A percentile compares a stretch with the other conserved stretches of the same genome.
phyloP scores from a whole-genome alignment of 352 stramenopile species.

The Globisporangium alternatum region DNA sequence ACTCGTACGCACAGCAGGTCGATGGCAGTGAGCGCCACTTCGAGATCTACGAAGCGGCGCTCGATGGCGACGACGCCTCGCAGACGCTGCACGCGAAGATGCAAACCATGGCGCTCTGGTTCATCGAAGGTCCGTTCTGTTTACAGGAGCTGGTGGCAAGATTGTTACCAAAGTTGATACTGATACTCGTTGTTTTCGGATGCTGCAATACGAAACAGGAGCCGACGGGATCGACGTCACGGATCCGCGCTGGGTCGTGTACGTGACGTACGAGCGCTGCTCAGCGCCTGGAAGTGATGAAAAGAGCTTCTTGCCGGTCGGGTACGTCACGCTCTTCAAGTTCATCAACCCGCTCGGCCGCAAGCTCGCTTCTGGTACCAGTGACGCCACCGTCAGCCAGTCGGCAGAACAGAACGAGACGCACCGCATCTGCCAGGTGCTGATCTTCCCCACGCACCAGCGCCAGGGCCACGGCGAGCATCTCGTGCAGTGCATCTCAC shows the following conservation, averaged over 20 bases:
- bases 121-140: conserved; percentile 64
- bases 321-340: conserved; percentile 82
- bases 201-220: conserved; percentile 23
- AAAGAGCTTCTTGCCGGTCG: conserved; percentile 37
- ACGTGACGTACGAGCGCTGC: conserved; percentile 68
- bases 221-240: conserved; percentile 70
- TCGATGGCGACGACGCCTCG: conserved; percentile 51
- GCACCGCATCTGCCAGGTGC: conserved; percentile 79
- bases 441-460: conserved; percentile 78
- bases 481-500: conserved; percentile 66
- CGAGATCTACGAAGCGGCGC: conserved; percentile 63
- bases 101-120: conserved; percentile 76
- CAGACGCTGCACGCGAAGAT: conserved; percentile 62
- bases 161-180: not conserved
- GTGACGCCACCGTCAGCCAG: not conserved
- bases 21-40: conserved; percentile 33
- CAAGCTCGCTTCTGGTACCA: conserved; percentile 23
- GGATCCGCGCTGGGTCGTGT: conserved; percentile 75
- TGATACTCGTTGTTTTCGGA: not conserved
- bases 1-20: conserved; percentile 32
- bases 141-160: not conserved
- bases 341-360: conserved; percentile 75
- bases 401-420: conserved; percentile 51
- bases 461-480: conserved; percentile 78
- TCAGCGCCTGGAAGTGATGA: not conserved